Evolutionary conservation across 495 filamentous ascomycete genomes (phyloP), one percentile per base, ranked within the genome.

Genomic region (Hyaloscypha finlandica): DNA sequence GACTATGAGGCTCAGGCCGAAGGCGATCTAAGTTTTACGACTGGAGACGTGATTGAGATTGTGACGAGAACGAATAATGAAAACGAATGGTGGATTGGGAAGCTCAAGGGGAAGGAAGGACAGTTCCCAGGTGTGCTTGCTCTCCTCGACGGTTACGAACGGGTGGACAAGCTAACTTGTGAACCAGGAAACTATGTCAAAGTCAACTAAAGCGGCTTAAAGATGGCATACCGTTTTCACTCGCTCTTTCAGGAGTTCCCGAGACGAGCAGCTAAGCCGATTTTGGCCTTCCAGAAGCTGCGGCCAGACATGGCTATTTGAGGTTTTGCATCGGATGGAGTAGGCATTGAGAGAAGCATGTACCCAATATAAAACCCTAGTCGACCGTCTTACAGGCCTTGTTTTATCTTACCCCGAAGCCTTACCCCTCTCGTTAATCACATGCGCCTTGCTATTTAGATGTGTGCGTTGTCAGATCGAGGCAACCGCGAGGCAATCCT

Each of bases 21-120:
- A 63, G 93, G 93, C 1, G 95, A 99, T 75, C 82, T 99, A 61
- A 96, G 91, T 73, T 99, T 99, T 75, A 86, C 83, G 4, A 87
- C 92, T 0, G 96, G 95, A 4, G 96, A 99, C 66, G 79, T 91
- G 32, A 98, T 99, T 71, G 93, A 97, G 76, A 92, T 99, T 64
- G 75, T 92, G 14, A 82, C 84, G 67, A 83, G 91, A 55, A 97
- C 93, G 14, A 81, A 81, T 19, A 97, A 96, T 69, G 90, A 91
- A 59, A 97, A 99, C 71, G 95, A 98, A 77, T 99, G 95, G 95
- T 99, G 95, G 95, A 88, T 82, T 2, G 95, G 95, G 6, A 88
- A 84, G 74, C 67, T 95, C 63, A 80, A 87, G 67, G 93, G 91
- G 25, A 86, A 87, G 76, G 81, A 90, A 71, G 95, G 95, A 48